phyloP scores from a whole-genome alignment of 1,139 yeast species.

The Komagataea norvegica region DNA sequence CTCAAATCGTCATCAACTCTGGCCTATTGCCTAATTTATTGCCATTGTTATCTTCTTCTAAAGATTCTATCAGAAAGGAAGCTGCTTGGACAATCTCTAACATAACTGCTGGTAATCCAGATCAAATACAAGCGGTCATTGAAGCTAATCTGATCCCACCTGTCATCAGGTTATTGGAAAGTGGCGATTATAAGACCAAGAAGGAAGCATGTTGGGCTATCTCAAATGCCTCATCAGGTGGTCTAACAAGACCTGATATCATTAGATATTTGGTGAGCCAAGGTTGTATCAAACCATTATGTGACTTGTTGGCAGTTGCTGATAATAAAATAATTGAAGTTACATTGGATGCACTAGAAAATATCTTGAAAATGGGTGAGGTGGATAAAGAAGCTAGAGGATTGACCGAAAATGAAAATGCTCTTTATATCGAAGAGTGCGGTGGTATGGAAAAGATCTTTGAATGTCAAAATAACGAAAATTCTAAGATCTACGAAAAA shows the following conservation, averaged over 20 bases:
- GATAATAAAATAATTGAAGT: slow-evolving; percentile 93
- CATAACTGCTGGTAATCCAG: slow-evolving; percentile 94
- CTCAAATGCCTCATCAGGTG: slow-evolving; percentile 96
- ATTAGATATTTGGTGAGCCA: slow-evolving; percentile 87
- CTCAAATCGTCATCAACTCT: slow-evolving; percentile 90
- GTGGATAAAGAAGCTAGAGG: slow-evolving; percentile 78
- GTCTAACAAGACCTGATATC: slow-evolving; percentile 86
- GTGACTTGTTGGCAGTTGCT: slow-evolving; percentile 83
- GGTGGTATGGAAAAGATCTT: slow-evolving; percentile 98
- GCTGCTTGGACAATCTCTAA: slow-evolving; percentile 99
- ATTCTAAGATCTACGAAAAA: slow-evolving; percentile 88
- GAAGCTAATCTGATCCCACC: slow-evolving; percentile 94
- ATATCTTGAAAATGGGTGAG: slow-evolving; percentile 92
- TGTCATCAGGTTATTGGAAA: slow-evolving; percentile 68
- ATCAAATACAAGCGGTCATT: slow-evolving; percentile 94
- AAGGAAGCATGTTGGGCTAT: slow-evolving; percentile 99
- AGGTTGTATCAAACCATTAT: slow-evolving; percentile 95
- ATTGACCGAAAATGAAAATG: slow-evolving; percentile 71
- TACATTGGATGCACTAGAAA: slow-evolving; percentile 90
- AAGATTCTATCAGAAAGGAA: slow-evolving; percentile 92
- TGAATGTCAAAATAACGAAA: slow-evolving; percentile 87
- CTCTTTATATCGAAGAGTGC: slow-evolving; percentile 91
- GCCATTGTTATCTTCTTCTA: slow-evolving; percentile 74
- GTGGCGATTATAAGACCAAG: slow-evolving; percentile 92
- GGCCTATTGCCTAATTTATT: slow-evolving; percentile 87